Percentiles rank a stretch among this genome's conserved stretches.
Evolutionary conservation across 495 filamentous ascomycete species (phyloP).

Genomic region (Paragyromitra xinjiangensis): DNA sequence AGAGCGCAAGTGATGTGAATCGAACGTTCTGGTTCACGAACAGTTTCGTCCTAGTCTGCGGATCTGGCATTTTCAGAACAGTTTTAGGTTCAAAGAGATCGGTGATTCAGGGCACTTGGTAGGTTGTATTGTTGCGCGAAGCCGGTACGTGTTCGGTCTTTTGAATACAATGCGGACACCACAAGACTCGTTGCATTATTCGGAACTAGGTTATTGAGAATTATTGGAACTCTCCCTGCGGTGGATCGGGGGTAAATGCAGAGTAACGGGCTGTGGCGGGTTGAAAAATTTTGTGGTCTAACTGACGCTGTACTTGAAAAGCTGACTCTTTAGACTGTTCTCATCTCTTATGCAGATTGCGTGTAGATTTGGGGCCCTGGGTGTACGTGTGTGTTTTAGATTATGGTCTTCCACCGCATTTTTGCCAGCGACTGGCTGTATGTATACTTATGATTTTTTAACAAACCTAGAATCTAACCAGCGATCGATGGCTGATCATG

Average conservation of each 20-base stretch:
- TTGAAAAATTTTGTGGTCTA: neutral
- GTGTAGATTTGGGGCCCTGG: neutral
- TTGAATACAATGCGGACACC: neutral
- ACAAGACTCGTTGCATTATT: neutral
- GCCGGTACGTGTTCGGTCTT: neutral
- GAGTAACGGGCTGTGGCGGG: neutral
- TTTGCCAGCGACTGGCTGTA: neutral
- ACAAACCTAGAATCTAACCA: neutral
- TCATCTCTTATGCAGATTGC: neutral
- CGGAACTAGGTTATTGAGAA: neutral
- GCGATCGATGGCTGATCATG: neutral
- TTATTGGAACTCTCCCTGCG: neutral
- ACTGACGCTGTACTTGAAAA: neutral
- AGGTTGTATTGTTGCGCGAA: conserved; percentile 9
- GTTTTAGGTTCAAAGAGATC: neutral
- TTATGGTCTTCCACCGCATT: neutral
- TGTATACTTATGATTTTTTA: neutral
- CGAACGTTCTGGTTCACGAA: too few species aligned
- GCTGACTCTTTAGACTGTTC: neutral
- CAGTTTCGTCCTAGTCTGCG: too few species aligned
- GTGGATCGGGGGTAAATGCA: conserved; percentile 13
- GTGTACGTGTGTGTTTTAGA: neutral
- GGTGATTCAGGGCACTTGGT: conserved; percentile 15
- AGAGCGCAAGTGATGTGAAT: too few species aligned
- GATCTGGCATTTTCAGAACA: too few species aligned